Evolutionary conservation across 2,329 filamentous ascomycete genomes (phyloP).

Genomic region (Parascedosporium putredinis): DNA sequence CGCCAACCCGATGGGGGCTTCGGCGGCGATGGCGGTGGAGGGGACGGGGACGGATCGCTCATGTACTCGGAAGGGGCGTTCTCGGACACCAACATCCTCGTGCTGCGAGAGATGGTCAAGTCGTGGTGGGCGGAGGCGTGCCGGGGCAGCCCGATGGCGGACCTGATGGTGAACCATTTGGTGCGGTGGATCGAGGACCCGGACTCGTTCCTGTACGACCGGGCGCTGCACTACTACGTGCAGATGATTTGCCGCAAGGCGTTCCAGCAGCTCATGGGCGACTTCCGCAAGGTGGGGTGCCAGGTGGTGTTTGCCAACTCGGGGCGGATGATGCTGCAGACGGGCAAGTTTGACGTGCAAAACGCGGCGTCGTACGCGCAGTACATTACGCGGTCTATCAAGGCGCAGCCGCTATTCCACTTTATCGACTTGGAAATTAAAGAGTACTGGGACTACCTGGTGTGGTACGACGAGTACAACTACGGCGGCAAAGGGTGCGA

Average conservation of each 20-base stretch:
- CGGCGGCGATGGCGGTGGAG: slow-evolving; percentile 40
- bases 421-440: slow-evolving; percentile 96
- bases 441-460: slow-evolving; percentile 98
- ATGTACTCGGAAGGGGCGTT: slow-evolving; percentile 52
- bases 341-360: slow-evolving; percentile 89
- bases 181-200: slow-evolving; percentile 95
- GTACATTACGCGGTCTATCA: slow-evolving; percentile 96
- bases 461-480: slow-evolving; percentile 99
- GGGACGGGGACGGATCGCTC: no score
- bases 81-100: slow-evolving; percentile 78
- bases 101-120: slow-evolving; percentile 96
- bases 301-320: slow-evolving; percentile 92
- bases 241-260: slow-evolving; percentile 98
- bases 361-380: slow-evolving; percentile 96
- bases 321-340: slow-evolving; percentile 83
- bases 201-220: slow-evolving; percentile 89
- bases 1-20: slow-evolving; percentile 75
- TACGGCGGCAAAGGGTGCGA: slow-evolving; percentile 90
- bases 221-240: slow-evolving; percentile 89
- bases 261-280: slow-evolving; percentile 91
- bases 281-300: slow-evolving; percentile 89
- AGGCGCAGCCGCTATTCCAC: slow-evolving; percentile 88
- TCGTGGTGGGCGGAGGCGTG: slow-evolving; percentile 96
- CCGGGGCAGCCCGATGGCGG: slow-evolving; percentile 83
- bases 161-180: slow-evolving; percentile 93